These are phyloP conservation scores for Globisporangium echinulatum DNA, from an alignment of 352 stramenopile genomes.

Conservation along the genomic window DNA sequence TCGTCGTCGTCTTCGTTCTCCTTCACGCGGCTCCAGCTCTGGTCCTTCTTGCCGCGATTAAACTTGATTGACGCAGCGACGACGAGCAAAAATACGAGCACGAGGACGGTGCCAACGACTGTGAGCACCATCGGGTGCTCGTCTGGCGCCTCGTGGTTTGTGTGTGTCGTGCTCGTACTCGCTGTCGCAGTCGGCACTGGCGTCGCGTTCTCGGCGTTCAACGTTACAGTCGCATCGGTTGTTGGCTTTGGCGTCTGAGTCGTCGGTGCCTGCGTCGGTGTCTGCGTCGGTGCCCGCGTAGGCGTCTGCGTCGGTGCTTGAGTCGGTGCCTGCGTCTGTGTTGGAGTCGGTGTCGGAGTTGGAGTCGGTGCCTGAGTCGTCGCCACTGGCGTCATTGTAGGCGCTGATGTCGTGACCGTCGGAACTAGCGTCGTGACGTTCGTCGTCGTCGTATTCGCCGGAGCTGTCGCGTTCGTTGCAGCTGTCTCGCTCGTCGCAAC, in stretches of 20 bases:
- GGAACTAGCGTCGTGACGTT: conserved; percentile 3
- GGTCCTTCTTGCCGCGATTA: conserved; percentile 45
- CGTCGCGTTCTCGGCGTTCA: neutral
- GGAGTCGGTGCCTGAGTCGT: neutral
- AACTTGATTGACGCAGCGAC: conserved; percentile 55
- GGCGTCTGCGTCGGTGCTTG: conserved; percentile 2
- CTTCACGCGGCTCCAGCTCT: conserved; percentile 70
- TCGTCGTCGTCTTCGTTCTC: conserved; percentile 62
- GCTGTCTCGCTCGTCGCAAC: conserved; percentile 7
- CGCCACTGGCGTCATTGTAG: neutral
- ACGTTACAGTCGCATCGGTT: conserved; percentile 5
- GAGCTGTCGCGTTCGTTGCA: conserved; percentile 4
- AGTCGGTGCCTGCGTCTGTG: conserved; percentile 3
- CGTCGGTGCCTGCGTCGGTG: conserved; percentile 5
- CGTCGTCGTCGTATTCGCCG: conserved; percentile 4
- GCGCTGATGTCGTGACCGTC: no score
- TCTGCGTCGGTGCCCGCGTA: conserved; percentile 4
- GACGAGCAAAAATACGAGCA: conserved; percentile 63
- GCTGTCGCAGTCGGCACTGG: conserved; percentile 13
- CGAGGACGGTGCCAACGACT: conserved; percentile 62
- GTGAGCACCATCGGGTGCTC: conserved; percentile 69
- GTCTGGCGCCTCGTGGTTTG: conserved; percentile 21
- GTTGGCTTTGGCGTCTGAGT: neutral
- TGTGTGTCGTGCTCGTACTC: conserved; percentile 12
- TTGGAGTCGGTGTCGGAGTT: conserved; percentile 1